A percentile compares a stretch with the other conserved stretches of the same genome.
These are phyloP conservation scores for Clonostachys byssicola DNA, from an alignment of 2,329 filamentous ascomycete species.

Conservation along the genomic window DNA sequence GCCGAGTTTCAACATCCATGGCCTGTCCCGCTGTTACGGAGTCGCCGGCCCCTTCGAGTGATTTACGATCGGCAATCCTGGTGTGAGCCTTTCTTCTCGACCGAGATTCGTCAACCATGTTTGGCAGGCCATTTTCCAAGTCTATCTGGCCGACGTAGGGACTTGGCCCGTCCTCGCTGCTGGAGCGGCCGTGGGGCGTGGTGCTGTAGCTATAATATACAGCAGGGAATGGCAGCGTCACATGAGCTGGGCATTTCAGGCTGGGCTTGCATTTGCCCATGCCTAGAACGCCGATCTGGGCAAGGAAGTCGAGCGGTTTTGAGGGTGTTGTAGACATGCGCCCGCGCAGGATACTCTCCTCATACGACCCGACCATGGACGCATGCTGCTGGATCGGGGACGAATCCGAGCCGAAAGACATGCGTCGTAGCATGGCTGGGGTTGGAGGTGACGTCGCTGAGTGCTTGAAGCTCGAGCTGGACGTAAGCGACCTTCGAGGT, in stretches of 20 bases:
- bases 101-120: constrained; percentile 40
- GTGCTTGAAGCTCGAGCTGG: constrained; percentile 37
- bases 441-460: constrained; percentile 32
- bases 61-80: constrained; percentile 31
- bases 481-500: constrained; percentile 70
- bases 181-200: constrained; percentile 58
- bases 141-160: constrained; percentile 95
- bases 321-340: constrained; percentile 97
- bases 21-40: constrained; percentile 8
- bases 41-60: constrained; percentile 16
- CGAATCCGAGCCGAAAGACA: constrained; percentile 69
- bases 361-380: constrained; percentile 96
- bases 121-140: constrained; percentile 73
- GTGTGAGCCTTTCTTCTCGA: constrained; percentile 43
- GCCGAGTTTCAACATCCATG: constrained; percentile 22
- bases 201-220: constrained; percentile 92
- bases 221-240: constrained; percentile 85
- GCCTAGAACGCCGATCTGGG: constrained; percentile 91
- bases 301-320: constrained; percentile 85
- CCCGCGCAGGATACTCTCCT: constrained; percentile 91
- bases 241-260: constrained; percentile 82
- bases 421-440: constrained; percentile 50
- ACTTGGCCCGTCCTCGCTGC: constrained; percentile 80
- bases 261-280: constrained; percentile 84
- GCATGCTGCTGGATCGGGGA: constrained; percentile 83